Evolutionary conservation across 169 alveolate genomes (phyloP).

Genomic region (Plasmodium vivax): DNA sequence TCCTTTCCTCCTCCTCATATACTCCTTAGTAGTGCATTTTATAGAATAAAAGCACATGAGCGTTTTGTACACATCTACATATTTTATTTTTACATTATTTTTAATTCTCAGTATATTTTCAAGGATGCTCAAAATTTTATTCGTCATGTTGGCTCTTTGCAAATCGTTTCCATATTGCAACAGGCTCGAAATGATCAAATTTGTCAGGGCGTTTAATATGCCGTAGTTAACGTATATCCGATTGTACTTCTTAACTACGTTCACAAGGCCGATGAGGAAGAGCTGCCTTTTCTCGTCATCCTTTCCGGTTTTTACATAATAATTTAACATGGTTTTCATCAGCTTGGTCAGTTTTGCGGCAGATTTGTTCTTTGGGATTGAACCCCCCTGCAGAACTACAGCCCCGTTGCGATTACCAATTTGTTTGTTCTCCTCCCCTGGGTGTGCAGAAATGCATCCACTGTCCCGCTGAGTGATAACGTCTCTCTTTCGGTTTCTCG

Average conservation of each 20-base stretch:
- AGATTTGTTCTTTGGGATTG: background rate
- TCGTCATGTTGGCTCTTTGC: background rate
- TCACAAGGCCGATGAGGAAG: slow-evolving; percentile 9
- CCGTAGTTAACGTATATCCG: background rate
- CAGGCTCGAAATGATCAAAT: slow-evolving; percentile 22
- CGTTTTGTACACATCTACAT: slow-evolving; percentile 25
- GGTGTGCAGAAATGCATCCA: background rate
- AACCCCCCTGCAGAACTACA: background rate
- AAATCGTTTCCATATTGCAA: background rate
- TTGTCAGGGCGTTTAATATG: slow-evolving; percentile 6
- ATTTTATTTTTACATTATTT: slow-evolving; percentile 29
- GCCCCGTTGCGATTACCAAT: background rate
- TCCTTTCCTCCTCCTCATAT: background rate
- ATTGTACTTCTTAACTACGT: slow-evolving; percentile 42
- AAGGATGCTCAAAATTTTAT: slow-evolving; percentile 25
- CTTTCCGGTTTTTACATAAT: slow-evolving; percentile 12
- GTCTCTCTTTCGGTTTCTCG: background rate
- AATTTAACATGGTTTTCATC: background rate
- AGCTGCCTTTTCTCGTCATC: background rate
- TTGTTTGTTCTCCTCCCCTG: background rate
- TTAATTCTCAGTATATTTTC: slow-evolving; percentile 37
- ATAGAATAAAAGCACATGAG: slow-evolving; percentile 12
- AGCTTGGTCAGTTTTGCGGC: background rate
- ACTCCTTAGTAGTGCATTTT: background rate
- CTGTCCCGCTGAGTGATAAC: background rate